Evolutionary conservation across 495 filamentous ascomycete genomes (phyloP), one percentile per base, ranked within the genome.

Genomic region (Hypoxylon lienhwacheense): DNA sequence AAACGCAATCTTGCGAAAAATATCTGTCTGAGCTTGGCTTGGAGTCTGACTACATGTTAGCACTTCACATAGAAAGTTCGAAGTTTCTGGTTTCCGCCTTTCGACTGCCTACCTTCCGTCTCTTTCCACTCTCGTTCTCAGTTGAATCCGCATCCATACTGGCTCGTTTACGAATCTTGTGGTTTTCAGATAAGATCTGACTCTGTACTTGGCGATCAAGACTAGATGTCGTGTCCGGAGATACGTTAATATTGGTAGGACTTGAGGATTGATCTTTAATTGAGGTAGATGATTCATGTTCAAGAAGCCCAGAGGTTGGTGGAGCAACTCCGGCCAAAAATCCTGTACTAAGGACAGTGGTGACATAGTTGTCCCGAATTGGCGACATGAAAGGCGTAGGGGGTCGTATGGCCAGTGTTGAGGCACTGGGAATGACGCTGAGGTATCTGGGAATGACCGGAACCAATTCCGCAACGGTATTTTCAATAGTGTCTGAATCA

Each of bases 301-400:
- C 51, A 6, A 42, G 40, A 19, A 28, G 24, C 21, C 35, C 34
- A 16, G 52, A 26, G 26, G 41, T 22, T 6, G 16, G 37, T 14
- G 41, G 36, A 28, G 51, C 34, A 2, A 22, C 15, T 21, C 17
- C 29, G 24, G 59, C 34, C 31, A 52, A 34, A 28, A 40, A 5
- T 44, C 53, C 31, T 15, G 59, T 42, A n/a, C 47, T 37, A 40
- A 62, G 59, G 21, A 63, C 48, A 10, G 53, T 63, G 10, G 37
- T 57, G 39, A 63, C 57, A 32, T 63, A 63, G 24, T 63, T 63
- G 24, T 63, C 49, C 19, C 53, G 59, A 41, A 58, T 19, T 14
- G 54, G 58, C 24, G 47, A 59, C 34, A 57, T 47, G 35, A 48
- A 43, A 24, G 47, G 53, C 29, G 43, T 51, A 3, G 44, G 53